These are phyloP conservation scores for Saccharomycopsis selenospora DNA, from an alignment of 805 yeast genomes.

Conservation along the genomic window DNA sequence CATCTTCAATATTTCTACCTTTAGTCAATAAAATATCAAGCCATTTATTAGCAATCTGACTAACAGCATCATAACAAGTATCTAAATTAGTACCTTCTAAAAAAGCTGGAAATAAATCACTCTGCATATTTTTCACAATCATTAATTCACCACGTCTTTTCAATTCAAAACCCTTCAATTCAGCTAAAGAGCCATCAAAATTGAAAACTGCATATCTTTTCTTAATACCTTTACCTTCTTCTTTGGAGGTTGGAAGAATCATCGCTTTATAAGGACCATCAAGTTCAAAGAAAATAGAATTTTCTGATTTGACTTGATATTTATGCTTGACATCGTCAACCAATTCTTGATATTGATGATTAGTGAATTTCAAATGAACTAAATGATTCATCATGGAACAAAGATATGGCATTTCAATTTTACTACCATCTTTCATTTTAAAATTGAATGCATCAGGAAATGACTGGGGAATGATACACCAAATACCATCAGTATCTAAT, in stretches of 20 bases:
- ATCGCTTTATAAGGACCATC: conserved; percentile 98
- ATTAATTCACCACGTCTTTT: conserved; percentile 96
- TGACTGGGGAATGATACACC: conserved; percentile 93
- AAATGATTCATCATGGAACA: conserved; percentile 92
- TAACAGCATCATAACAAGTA: conserved; percentile 81
- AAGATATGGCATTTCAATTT: conserved; percentile 75
- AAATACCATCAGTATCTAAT: conserved; percentile 97
- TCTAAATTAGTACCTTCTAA: conserved; percentile 77
- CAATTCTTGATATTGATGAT: conserved; percentile 87
- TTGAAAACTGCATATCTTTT: conserved; percentile 97
- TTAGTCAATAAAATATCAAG: conserved; percentile 83
- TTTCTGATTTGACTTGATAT: conserved; percentile 77
- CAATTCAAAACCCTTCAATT: conserved; percentile 91
- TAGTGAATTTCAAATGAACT: conserved; percentile 87
- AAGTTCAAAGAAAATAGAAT: conserved; percentile 93
- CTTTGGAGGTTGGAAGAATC: conserved; percentile 94
- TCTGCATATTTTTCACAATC: conserved; percentile 87
- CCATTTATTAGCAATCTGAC: conserved; percentile 93
- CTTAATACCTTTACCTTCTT: conserved; percentile 94
- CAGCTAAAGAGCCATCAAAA: conserved; percentile 89
- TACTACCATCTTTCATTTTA: conserved; percentile 69
- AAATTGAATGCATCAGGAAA: conserved; percentile 86
- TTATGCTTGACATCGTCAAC: conserved; percentile 59
- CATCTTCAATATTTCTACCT: conserved; percentile 85
- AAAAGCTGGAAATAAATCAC: conserved; percentile 87